Base-by-base conservation (phyloP, 441 rosid genomes). In the Croton setiger region DNA sequence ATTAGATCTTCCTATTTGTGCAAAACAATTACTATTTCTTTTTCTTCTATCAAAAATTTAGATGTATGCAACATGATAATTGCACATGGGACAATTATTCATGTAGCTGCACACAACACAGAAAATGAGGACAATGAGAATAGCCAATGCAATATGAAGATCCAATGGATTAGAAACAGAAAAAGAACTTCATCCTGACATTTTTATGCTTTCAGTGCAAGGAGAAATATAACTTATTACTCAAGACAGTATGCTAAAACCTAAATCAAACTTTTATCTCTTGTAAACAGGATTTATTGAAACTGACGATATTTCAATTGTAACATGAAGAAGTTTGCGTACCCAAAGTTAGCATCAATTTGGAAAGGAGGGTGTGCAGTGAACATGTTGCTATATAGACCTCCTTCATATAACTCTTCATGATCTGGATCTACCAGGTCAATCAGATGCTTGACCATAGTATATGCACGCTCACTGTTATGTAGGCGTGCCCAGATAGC, bases 261-360 rank as follows among this genome's bases (percentile, higher is more conserved):
- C 36, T 44, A 45, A 33, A 63, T 44, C 43, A 14, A 35, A 58
- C 7, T 35, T 43, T 57, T 0, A 10, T 58, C 4, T 39, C 43
- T 59, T 12, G 4, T 14, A 39, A 6, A 60, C 9, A 7, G 27
- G 14, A 60, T 39, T 60, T 15, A 41, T 39, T 3, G 15, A 45
- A 66, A 8, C 43, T 54, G n/a, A 47, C 11, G 1, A n/a, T 57
- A 36, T 31, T 57, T 45, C 27, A 43, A 31, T n/a, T 51, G 15
- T 17, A 43, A 57, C 13, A n/a, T 7, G 31, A 45, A 18, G 35
- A 35, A 45, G 57, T 49, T 57, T 39, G n/a, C 84, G 81, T 84
- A 94, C 99, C 97, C 98, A 11, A 92, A 88, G 72, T 94, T 94
- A 69, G 93, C 97, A 77, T 94, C 99, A 11, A 94, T 94, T 76